Base-by-base conservation (phyloP, 257 asterid species). In the Sherardia arvensis region DNA sequence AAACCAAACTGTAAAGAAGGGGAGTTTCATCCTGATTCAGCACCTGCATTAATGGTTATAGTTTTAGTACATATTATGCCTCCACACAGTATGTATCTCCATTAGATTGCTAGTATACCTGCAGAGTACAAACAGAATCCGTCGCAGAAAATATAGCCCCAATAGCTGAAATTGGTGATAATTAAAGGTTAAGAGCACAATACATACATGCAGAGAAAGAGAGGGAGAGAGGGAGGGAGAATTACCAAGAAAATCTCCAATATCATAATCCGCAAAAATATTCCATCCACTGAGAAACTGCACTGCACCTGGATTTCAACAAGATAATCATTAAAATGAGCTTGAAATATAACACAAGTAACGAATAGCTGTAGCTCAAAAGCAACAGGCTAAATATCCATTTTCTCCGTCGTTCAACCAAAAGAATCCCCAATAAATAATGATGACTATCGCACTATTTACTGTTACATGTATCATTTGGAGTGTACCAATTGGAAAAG, bases 71-170 rank as follows among this genome's bases (percentile, higher is more conserved):
- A 36, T 56, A 38, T 11, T 33, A 55, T 53, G 29, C 22, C 45
- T 69, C 59, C 23, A 20, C 17, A 53, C 29, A 9, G 47, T 25
- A 20, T 12, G 54, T 36, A 28, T 5, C 0, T 43, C 59, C 53
- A 21, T 53, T 68, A 27, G 57, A 14, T 12, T 56, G 17, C 48
- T 64, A 10, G 26, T 54, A 45, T 71, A 76, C 84, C 81, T 76
- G 81, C 79, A 79, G 76, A 27, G 84, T 79, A 75, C 84, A 79
- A 40, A 79, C 81, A 58, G 84, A 79, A 73, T 79, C 84, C 54
- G 84, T 79, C 48, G 84, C 84, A 27, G 84, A 71, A 66, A 79
- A 79, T 63, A 76, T 79, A 49, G 81, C 81, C 40, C 81, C 84
- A 60, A 76, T 73, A 55, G 84, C 84, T 79, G 49, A 61, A 47